Conservation (phyloP, 1,284 basidiomycete species). For the Pyrrhoderma noxium region DNA sequence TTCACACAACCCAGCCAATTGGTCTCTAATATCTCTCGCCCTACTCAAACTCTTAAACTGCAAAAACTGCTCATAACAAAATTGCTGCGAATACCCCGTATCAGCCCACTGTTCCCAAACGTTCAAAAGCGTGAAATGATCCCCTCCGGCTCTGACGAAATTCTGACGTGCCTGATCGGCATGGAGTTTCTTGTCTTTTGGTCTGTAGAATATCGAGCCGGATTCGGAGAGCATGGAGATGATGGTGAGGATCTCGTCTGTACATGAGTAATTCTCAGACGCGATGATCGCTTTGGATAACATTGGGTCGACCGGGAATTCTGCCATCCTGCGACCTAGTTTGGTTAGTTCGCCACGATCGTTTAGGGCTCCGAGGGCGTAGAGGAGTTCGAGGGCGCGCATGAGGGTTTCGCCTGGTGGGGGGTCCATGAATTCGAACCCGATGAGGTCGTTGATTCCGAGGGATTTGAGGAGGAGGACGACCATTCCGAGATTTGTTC, state of each 20-base stretch:
- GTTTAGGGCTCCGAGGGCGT: slow-evolving; percentile 93
- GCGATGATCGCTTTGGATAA: slow-evolving; percentile 94
- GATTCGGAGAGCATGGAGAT: slow-evolving; percentile 98
- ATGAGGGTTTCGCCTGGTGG: slow-evolving; percentile 98
- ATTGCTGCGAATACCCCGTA: slow-evolving; percentile 90
- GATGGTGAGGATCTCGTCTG: slow-evolving; percentile 95
- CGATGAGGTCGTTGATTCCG: slow-evolving; percentile 95
- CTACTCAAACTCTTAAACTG: slow-evolving; percentile 94
- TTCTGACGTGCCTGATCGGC: slow-evolving; percentile 96
- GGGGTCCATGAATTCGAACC: slow-evolving; percentile 99
- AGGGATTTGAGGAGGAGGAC: slow-evolving; percentile 92
- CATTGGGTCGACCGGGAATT: slow-evolving; percentile 99
- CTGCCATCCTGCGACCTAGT: slow-evolving; percentile 94
- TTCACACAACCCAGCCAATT: slow-evolving; percentile 91
- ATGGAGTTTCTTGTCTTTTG: slow-evolving; percentile 94
- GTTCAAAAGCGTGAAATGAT: slow-evolving; percentile 95
- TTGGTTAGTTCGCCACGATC: slow-evolving; percentile 96
- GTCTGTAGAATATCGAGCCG: slow-evolving; percentile 89
- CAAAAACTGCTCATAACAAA: slow-evolving; percentile 94
- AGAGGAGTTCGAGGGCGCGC: slow-evolving; percentile 87
- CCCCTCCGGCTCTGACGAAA: slow-evolving; percentile 92
- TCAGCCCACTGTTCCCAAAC: slow-evolving; percentile 99
- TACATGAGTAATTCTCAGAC: slow-evolving; percentile 91
- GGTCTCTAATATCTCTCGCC: slow-evolving; percentile 94
- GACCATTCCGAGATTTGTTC: slow-evolving; percentile 96